Conservation (phyloP, 2,329 filamentous ascomycete species). For the Cladosporium cucumerinum region DNA sequence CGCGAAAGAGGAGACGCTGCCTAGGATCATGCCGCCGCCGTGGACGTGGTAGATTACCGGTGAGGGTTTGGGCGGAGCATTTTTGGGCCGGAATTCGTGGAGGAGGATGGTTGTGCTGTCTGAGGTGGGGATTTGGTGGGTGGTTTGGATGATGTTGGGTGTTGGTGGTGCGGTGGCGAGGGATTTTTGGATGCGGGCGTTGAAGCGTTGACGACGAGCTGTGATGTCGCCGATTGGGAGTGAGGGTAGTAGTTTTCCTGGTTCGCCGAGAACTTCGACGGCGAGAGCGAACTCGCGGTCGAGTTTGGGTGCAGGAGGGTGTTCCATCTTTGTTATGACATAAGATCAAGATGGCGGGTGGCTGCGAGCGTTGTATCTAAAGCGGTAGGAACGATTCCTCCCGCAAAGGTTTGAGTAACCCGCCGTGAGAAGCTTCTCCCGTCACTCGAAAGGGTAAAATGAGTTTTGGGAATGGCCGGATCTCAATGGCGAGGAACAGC, state of each 20-base stretch:
- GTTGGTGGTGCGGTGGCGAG: conserved; percentile 12
- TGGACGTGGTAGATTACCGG: conserved; percentile 39
- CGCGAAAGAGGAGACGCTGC: conserved; percentile 30
- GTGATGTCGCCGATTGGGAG: conserved; percentile 21
- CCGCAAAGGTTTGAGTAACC: too few relatives aligned
- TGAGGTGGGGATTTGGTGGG: conserved; percentile 19
- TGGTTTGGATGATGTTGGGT: conserved; percentile 19
- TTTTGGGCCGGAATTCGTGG: conserved; percentile 23
- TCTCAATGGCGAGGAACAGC: background rate
- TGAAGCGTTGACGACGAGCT: conserved; percentile 16
- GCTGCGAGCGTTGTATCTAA: background rate
- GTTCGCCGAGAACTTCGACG: background rate
- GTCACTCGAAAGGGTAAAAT: background rate
- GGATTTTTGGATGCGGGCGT: conserved; percentile 16
- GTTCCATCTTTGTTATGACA: background rate
- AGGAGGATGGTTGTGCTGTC: conserved; percentile 5
- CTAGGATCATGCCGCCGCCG: conserved; percentile 42
- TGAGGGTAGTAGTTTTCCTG: background rate
- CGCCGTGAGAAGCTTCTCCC: background rate
- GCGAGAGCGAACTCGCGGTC: conserved; percentile 3
- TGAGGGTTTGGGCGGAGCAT: conserved; percentile 10
- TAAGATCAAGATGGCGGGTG: background rate
- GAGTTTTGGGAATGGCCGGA: background rate
- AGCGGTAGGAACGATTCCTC: background rate
- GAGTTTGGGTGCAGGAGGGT: background rate